Conservation (phyloP, 495 filamentous ascomycete species). For the Tricharina praecox region DNA sequence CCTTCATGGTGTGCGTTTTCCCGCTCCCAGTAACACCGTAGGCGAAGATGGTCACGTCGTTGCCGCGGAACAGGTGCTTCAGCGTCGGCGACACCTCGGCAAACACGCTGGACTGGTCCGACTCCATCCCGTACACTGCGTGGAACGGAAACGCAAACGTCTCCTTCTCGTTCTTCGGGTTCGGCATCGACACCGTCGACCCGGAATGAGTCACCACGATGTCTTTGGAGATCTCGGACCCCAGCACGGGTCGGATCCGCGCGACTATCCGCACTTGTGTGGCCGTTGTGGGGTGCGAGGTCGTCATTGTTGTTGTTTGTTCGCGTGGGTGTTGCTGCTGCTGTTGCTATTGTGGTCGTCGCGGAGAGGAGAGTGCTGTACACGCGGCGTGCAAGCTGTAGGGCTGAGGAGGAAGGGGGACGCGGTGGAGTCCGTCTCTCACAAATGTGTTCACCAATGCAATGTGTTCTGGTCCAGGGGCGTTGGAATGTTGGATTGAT, state of each 20-base stretch:
- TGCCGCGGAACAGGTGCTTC: conserved; percentile 83
- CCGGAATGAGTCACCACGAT: conserved; percentile 59
- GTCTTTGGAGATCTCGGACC: conserved; percentile 66
- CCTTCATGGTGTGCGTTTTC: conserved; percentile 97
- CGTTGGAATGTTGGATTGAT: too few species aligned
- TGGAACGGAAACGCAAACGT: conserved; percentile 92
- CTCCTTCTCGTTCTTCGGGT: conserved; percentile 79
- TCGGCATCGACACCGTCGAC: conserved; percentile 75
- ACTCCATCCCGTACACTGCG: conserved; percentile 65
- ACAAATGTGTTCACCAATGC: too few species aligned
- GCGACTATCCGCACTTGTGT: conserved; percentile 62
- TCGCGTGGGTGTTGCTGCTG: not conserved
- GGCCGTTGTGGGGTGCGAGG: not conserved
- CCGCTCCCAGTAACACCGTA: conserved; percentile 93
- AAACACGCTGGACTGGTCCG: conserved; percentile 72
- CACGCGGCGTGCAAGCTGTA: too few species aligned
- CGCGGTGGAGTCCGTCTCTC: too few species aligned
- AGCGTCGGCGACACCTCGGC: conserved; percentile 71
- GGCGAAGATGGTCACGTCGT: conserved; percentile 87
- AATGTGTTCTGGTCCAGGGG: too few species aligned
- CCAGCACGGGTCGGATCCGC: conserved; percentile 70
- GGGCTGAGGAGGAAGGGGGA: too few species aligned
- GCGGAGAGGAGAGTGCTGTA: too few species aligned
- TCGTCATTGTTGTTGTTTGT: not conserved
- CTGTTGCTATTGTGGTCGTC: not conserved